Evolutionary conservation across 1,139 yeast genomes (phyloP).

Genomic region (Tardiomyces blankii): DNA sequence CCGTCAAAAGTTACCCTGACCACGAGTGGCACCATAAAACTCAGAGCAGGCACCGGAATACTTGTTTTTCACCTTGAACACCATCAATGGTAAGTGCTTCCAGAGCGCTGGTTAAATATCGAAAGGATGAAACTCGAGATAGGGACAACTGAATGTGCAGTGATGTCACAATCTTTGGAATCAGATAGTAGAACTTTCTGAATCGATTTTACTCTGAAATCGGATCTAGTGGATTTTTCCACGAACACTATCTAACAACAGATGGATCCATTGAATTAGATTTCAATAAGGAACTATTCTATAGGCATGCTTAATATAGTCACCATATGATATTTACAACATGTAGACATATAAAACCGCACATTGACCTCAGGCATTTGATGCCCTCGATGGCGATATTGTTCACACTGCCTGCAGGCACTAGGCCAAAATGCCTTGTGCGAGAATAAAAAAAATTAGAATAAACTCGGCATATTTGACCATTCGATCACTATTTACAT

Average conservation of each 20-base stretch:
- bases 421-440: neutral
- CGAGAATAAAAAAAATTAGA: neutral
- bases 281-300: neutral
- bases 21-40: too few relatives aligned
- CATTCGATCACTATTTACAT: too few relatives aligned
- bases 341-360: conserved; percentile 3
- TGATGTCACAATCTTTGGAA: conserved; percentile 18
- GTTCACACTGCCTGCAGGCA: conserved; percentile 4
- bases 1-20: too few relatives aligned
- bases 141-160: conserved; percentile 26
- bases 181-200: conserved; percentile 21
- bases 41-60: too few relatives aligned
- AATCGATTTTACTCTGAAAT: neutral
- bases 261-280: too few relatives aligned
- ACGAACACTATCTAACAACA: too few relatives aligned
- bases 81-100: too few relatives aligned
- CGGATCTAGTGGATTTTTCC: too few relatives aligned
- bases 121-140: conserved; percentile 10
- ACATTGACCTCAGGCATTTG: conserved; percentile 2
- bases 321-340: neutral
- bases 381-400: conserved; percentile 7
- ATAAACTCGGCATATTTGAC: too few relatives aligned
- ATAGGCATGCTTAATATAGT: neutral
- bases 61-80: too few relatives aligned
- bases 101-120: neutral